These are phyloP conservation scores for Harrya chromipes DNA, from an alignment of 768 basidiomycete genomes.

Conservation along the genomic window DNA sequence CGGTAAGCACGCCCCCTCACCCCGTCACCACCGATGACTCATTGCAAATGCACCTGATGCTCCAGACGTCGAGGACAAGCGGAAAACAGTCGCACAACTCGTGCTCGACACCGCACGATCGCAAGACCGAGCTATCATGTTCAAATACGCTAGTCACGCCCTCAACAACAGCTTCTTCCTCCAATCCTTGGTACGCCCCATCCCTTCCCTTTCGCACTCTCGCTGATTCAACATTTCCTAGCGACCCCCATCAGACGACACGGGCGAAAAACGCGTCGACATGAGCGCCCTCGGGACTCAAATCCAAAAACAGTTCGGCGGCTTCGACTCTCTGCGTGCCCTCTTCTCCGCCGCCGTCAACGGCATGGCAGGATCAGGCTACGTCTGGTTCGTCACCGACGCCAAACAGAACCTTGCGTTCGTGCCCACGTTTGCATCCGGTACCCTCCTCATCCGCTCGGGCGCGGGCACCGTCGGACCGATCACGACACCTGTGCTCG, in stretches of 20 bases:
- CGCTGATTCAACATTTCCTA: slow-evolving; percentile 10
- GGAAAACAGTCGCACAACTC: slow-evolving; percentile 63
- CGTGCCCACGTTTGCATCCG: slow-evolving; percentile 84
- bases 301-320: slow-evolving; percentile 50
- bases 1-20: slow-evolving; percentile 44
- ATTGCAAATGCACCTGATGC: too few species aligned
- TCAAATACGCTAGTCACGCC: slow-evolving; percentile 89
- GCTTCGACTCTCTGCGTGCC: slow-evolving; percentile 66
- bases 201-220: not conserved
- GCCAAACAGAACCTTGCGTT: slow-evolving; percentile 58
- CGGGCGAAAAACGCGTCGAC: slow-evolving; percentile 19
- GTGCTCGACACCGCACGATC: slow-evolving; percentile 63
- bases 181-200: slow-evolving; percentile 66
- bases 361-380: slow-evolving; percentile 79
- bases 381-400: slow-evolving; percentile 86
- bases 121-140: slow-evolving; percentile 61
- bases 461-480: slow-evolving; percentile 36
- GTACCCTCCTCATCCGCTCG: slow-evolving; percentile 79
- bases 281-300: slow-evolving; percentile 15
- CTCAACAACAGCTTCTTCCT: slow-evolving; percentile 97
- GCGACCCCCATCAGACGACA: slow-evolving; percentile 33
- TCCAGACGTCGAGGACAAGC: slow-evolving; percentile 54
- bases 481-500: slow-evolving; percentile 27
- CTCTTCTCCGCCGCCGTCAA: slow-evolving; percentile 70
- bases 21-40: not conserved